phyloP scores from a whole-genome alignment of 441 rosid species.

The Gossypium davidsonii region DNA sequence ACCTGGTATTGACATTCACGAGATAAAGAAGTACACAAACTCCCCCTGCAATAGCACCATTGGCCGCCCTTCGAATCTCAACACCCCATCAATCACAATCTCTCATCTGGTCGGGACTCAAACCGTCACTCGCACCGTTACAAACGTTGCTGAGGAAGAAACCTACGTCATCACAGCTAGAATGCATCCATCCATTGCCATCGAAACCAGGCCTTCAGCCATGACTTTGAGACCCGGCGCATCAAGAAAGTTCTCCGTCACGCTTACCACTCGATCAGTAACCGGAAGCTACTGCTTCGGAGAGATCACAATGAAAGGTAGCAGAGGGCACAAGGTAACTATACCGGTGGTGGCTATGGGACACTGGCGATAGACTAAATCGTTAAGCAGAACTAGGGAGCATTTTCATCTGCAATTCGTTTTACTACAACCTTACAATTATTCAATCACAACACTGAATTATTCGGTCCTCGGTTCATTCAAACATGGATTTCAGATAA shows the following conservation, averaged over 20 bases:
- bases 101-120: constrained; percentile 70
- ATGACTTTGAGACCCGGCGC: constrained; percentile 69
- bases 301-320: constrained; percentile 73
- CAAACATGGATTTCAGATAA: background rate
- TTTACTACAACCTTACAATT: background rate
- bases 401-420: background rate
- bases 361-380: constrained; percentile 42
- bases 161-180: constrained; percentile 67
- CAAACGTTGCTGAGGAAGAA: constrained; percentile 76
- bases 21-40: constrained; percentile 70
- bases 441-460: background rate
- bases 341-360: constrained; percentile 86
- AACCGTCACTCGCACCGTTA: constrained; percentile 64
- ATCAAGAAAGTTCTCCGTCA: constrained; percentile 54
- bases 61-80: constrained; percentile 77
- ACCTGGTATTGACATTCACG: constrained; percentile 70
- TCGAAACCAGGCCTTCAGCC: constrained; percentile 77
- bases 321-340: constrained; percentile 83
- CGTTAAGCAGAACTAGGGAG: constrained; percentile 17
- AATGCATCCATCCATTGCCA: constrained; percentile 80
- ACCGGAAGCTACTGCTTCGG: constrained; percentile 77
- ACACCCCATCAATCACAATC: constrained; percentile 76
- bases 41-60: constrained; percentile 68
- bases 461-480: background rate
- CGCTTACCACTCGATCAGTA: constrained; percentile 62